Conservation (phyloP, 2,329 filamentous ascomycete species). For the Pezizomycotina sp. region DNA sequence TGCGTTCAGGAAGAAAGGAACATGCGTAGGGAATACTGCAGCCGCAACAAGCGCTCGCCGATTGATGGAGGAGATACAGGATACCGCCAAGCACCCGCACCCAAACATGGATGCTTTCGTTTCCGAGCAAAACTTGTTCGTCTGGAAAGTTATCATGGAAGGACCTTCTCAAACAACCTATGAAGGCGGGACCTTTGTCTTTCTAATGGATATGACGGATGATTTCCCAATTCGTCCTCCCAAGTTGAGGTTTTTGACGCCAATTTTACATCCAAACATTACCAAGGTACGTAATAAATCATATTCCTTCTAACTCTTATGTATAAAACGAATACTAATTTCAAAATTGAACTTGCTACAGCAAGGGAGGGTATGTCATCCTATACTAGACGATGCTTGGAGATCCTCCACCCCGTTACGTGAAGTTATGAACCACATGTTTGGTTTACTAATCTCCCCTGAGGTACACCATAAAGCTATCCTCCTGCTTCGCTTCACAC, state of each 20-base stretch:
- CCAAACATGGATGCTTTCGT: constrained; percentile 22
- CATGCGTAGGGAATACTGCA: not conserved
- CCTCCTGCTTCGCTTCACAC: not conserved
- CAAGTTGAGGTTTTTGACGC: constrained; percentile 21
- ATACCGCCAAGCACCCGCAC: constrained; percentile 20
- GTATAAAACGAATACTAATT: not conserved
- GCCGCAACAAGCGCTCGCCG: not conserved
- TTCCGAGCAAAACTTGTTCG: constrained; percentile 21
- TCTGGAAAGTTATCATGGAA: constrained; percentile 21
- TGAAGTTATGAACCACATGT: constrained; percentile 22
- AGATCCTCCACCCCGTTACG: constrained; percentile 19
- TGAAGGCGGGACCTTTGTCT: constrained; percentile 19
- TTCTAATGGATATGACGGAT: constrained; percentile 20
- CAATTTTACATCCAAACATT: constrained; percentile 24
- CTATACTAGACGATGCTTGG: constrained; percentile 23
- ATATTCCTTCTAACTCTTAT: not conserved
- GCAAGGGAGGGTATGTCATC: constrained; percentile 24
- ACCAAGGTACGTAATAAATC: constrained; percentile 20
- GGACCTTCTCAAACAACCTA: constrained; percentile 16
- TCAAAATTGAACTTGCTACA: constrained; percentile 6
- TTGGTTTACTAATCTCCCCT: constrained; percentile 20
- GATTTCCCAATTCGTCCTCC: constrained; percentile 21
- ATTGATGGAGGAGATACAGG: constrained; percentile 20
- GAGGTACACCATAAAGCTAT: constrained; percentile 19
- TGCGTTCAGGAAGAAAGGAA: not conserved